A percentile compares a stretch with the other conserved stretches of the same genome.
Evolutionary conservation across 2,329 filamentous ascomycete species (phyloP).

Genomic region (Aspergillus japonicus): DNA sequence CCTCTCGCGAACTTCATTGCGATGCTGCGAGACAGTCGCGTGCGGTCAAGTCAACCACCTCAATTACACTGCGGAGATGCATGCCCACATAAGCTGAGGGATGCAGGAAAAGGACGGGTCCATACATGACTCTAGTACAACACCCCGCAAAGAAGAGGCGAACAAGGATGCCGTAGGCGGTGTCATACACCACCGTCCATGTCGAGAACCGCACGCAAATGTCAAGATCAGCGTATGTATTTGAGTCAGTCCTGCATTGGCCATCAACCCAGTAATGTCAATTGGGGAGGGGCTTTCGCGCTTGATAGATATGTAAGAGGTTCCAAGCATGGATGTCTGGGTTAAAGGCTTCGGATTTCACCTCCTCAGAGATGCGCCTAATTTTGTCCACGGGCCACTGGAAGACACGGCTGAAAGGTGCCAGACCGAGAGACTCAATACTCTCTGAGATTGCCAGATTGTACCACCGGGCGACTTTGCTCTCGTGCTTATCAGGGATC

Average conservation of each 20-base stretch:
- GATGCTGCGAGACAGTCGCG: not conserved
- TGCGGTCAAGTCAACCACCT: not conserved
- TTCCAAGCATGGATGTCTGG: constrained; percentile 71
- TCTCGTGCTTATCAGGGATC: constrained; percentile 63
- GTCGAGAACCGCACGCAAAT: not conserved
- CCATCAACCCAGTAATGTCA: constrained; percentile 1
- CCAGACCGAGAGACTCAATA: constrained; percentile 70
- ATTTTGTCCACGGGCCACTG: constrained; percentile 64
- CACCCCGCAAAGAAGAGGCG: not conserved
- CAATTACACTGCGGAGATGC: not conserved
- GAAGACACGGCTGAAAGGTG: constrained; percentile 67
- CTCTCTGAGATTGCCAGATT: constrained; percentile 73
- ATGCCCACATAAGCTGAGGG: not conserved
- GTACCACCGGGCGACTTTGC: constrained; percentile 77
- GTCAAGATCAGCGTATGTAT: not conserved
- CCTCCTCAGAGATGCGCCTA: constrained; percentile 59
- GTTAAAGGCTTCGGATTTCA: constrained; percentile 67
- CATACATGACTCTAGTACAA: not conserved
- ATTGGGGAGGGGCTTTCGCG: constrained; percentile 34
- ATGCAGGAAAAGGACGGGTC: not conserved
- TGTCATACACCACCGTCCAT: not conserved
- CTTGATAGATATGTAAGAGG: constrained; percentile 46
- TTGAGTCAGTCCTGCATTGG: not conserved
- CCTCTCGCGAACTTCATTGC: not conserved
- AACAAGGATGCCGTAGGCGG: not conserved